Conservation (phyloP, 768 basidiomycete genomes). For the Candolleomyces aberdarensis region DNA sequence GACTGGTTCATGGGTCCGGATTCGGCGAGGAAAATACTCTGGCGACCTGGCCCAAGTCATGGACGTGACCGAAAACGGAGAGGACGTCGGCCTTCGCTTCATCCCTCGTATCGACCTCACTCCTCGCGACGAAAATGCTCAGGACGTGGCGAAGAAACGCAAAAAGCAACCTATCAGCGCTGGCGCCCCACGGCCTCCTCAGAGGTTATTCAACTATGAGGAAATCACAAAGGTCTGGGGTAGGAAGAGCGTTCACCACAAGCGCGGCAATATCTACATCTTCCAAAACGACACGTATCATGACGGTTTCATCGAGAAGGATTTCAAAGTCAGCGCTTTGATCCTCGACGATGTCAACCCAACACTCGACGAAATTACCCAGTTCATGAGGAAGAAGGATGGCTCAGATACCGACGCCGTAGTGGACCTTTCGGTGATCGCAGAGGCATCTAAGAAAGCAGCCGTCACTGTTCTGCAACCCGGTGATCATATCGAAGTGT, state of each 20-base stretch:
- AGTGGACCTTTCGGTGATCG: conserved; percentile 89
- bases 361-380: conserved; percentile 93
- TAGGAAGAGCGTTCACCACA: conserved; percentile 62
- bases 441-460: conserved; percentile 87
- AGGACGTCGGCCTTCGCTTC: conserved; percentile 89
- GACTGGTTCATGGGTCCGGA: conserved; percentile 91
- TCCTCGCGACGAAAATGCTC: conserved; percentile 71
- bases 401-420: conserved; percentile 58
- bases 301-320: conserved; percentile 95
- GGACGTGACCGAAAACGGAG: conserved; percentile 90
- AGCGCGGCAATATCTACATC: conserved; percentile 71
- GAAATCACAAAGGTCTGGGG: conserved; percentile 88
- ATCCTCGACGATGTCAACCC: conserved; percentile 89
- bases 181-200: conserved; percentile 77
- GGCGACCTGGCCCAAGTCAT: conserved; percentile 95
- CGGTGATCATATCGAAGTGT: conserved; percentile 96
- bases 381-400: conserved; percentile 77
- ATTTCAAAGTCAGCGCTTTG: conserved; percentile 78
- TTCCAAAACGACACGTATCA: conserved; percentile 94
- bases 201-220: conserved; percentile 91
- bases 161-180: conserved; percentile 57
- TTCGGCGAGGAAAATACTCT: conserved; percentile 89
- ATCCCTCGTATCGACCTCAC: conserved; percentile 97
- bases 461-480: conserved; percentile 95
- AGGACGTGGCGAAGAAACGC: conserved; percentile 68